Evolutionary conservation across 306 rosid genomes (phyloP).

Genomic region (Spatholobus suberectus): DNA sequence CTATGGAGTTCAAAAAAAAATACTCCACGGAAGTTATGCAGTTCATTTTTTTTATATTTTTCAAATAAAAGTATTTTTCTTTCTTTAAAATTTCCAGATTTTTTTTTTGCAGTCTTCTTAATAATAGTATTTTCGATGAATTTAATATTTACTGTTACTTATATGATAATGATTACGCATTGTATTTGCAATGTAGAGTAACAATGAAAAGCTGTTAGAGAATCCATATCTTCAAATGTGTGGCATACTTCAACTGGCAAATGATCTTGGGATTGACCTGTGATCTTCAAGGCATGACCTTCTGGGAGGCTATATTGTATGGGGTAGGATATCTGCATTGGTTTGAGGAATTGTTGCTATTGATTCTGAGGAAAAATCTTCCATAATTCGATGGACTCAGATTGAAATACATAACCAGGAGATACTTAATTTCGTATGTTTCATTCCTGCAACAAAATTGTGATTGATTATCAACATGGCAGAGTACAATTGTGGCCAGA

Average conservation of each 20-base stretch:
- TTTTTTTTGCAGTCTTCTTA: slow-evolving; percentile 34
- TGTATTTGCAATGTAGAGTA: slow-evolving; percentile 67
- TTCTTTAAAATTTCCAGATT: slow-evolving; percentile 15
- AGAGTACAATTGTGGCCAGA: slow-evolving; percentile 35
- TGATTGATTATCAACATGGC: slow-evolving; percentile 48
- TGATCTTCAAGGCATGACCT: slow-evolving; percentile 53
- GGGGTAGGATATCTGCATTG: slow-evolving; percentile 44
- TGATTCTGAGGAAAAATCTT: slow-evolving; percentile 44
- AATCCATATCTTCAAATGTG: slow-evolving; percentile 99
- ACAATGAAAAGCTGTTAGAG: slow-evolving; percentile 96
- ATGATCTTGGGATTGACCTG: slow-evolving; percentile 83
- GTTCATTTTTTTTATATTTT: slow-evolving; percentile 1
- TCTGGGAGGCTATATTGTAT: slow-evolving; percentile 49
- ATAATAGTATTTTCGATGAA: slow-evolving; percentile 21
- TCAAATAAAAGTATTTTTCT: slow-evolving; percentile 19
- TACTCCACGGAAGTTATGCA: neutral
- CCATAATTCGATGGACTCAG: slow-evolving; percentile 31
- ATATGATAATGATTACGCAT: slow-evolving; percentile 18
- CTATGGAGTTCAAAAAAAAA: neutral
- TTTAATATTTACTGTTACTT: slow-evolving; percentile 22
- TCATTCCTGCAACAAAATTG: slow-evolving; percentile 47
- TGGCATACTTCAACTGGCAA: slow-evolving; percentile 96
- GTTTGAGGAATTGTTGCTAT: slow-evolving; percentile 36
- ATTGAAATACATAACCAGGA: slow-evolving; percentile 44
- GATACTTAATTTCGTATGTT: slow-evolving; percentile 30